A percentile compares a stretch with the other conserved stretches of the same genome.
Evolutionary conservation across 2,329 filamentous ascomycete genomes (phyloP).

Genomic region (Zasmidium citrigriseum): DNA sequence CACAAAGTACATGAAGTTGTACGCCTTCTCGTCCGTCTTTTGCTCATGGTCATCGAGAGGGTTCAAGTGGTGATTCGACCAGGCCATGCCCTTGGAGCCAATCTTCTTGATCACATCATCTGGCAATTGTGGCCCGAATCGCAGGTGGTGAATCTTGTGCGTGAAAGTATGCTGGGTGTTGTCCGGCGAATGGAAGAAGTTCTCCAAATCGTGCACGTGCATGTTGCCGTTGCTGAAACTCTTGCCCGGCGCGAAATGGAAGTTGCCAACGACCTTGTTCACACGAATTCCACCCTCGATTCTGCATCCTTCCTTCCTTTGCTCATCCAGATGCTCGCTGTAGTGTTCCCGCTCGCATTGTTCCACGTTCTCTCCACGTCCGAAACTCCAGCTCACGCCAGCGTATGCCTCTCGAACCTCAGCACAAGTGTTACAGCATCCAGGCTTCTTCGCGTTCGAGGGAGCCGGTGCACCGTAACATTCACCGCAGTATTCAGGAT

Average conservation of each 20-base stretch:
- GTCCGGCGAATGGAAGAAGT: conserved; percentile 69
- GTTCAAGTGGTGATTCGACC: conserved; percentile 90
- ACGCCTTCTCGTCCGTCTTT: conserved; percentile 76
- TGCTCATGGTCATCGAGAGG: conserved; percentile 82
- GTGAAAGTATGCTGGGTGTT: conserved; percentile 79
- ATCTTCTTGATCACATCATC: conserved; percentile 69
- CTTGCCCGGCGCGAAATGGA: conserved; percentile 94
- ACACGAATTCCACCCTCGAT: conserved; percentile 90
- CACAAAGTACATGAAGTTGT: conserved; percentile 99
- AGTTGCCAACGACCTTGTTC: conserved; percentile 98
- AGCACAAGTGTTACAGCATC: conserved; percentile 96
- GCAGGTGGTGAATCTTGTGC: conserved; percentile 82
- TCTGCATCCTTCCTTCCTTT: conserved; percentile 89
- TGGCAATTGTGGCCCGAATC: conserved; percentile 90
- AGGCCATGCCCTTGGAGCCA: conserved; percentile 58
- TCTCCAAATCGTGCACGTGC: conserved; percentile 96
- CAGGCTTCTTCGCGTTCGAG: conserved; percentile 69
- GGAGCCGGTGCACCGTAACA: conserved; percentile 87
- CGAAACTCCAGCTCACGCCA: conserved; percentile 87
- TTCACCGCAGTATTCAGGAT: conserved; percentile 86
- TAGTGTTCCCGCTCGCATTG: conserved; percentile 97
- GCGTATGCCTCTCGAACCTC: conserved; percentile 96
- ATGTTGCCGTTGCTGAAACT: conserved; percentile 96
- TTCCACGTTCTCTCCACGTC: conserved; percentile 86
- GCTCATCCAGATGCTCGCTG: conserved; percentile 79